Conservation (phyloP, 345 rosid species). For the Ceriops tagal region DNA sequence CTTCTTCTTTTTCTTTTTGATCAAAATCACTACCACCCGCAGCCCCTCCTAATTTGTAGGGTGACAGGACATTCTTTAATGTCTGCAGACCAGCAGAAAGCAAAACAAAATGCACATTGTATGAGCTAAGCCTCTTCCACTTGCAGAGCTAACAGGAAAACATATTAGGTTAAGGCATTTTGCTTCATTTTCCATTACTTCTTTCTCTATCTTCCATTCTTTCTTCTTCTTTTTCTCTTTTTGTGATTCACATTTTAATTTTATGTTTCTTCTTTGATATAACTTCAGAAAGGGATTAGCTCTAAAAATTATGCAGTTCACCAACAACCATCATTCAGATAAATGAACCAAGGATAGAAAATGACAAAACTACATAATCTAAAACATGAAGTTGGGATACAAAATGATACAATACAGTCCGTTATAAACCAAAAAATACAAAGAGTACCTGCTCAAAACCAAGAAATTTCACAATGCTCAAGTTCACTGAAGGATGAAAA, state of each 20-base stretch:
- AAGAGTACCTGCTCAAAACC: slow-evolving; percentile 81
- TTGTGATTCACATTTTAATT: no score
- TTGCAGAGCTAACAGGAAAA: no score
- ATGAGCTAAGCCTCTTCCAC: slow-evolving; percentile 1
- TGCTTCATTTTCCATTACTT: no score
- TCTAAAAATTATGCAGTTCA: slow-evolving; percentile 7
- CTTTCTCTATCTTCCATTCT: no score
- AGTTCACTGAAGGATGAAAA: slow-evolving; percentile 85
- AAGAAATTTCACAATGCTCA: slow-evolving; percentile 89
- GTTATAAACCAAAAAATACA: slow-evolving; percentile 6
- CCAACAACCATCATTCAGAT: not conserved
- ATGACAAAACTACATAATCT: not conserved
- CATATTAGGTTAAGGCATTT: no score
- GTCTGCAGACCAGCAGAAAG: slow-evolving; percentile 44
- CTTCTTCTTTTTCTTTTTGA: no score
- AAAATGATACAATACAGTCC: slow-evolving; percentile 10
- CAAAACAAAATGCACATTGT: not conserved
- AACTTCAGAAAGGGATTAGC: not conserved
- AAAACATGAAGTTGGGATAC: not conserved
- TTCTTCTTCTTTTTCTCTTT: no score
- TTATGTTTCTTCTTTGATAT: not conserved
- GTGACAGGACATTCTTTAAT: slow-evolving; percentile 84
- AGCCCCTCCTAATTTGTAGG: slow-evolving; percentile 96
- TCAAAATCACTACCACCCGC: slow-evolving; percentile 20
- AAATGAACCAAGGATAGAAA: slow-evolving; percentile 9